Evolutionary conservation across 2,329 filamentous ascomycete species (phyloP), one percentile per base, ranked within the genome.

Genomic region (Sclerotinia trifoliorum): DNA sequence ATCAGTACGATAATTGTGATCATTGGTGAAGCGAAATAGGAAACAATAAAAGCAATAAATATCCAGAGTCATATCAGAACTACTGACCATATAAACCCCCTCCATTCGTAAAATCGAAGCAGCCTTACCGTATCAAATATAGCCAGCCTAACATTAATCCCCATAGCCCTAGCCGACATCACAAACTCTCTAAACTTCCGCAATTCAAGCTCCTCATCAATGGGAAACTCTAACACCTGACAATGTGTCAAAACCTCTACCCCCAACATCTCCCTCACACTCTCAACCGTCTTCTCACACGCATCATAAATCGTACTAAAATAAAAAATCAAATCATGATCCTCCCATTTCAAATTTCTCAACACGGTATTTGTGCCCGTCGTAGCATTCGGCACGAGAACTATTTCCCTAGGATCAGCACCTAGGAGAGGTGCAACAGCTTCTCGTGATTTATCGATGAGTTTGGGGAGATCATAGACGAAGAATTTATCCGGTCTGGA

Each of bases 321-420:
- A 78, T 88, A 89, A 52, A 96, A 75, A 70, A 95, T 90, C 69
- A 90, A 87, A 76, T 97, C 93, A 0, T 57, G 58, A 15, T 70
- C 52, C 68, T 89, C 88, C 82, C 88, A 96, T 2, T 76, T 75
- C 2, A 97, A 78, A 76, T 90, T 93, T 56, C 90, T 87, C 24
- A 96, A 83, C 4, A 96, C 86, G 0, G 88, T 92, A 80, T 95
- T 94, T 60, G 93, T 80, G 19, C 87, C 91, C 0, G 86, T 89
- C 0, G 92, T 95, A 4, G 93, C 92, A 77, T 97, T 97, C 68
- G 86, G 82, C 0, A 96, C 87, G 71, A 96, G 89, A 0, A 96
- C 93, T 46, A 91, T 81, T 15, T 88, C 87, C 21, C 89, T 84
- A 0, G 82, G 76, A 0, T 88, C 86, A 0, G 86, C 89, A 67